Evolutionary conservation across 805 yeast genomes (phyloP), one percentile per base, ranked within the genome.

Genomic region (Candida bentonensis): DNA sequence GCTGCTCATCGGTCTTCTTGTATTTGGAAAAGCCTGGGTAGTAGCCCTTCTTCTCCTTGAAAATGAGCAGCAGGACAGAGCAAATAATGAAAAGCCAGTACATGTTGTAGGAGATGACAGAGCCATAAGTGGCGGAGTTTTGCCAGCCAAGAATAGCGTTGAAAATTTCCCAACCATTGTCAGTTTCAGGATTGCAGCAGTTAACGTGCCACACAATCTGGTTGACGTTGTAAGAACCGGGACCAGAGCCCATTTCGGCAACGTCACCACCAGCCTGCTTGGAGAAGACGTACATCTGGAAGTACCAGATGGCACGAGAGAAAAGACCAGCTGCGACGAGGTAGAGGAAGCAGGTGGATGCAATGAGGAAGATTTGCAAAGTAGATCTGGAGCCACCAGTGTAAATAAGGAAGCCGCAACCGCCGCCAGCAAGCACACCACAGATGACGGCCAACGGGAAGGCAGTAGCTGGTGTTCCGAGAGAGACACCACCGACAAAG

Each of bases 111-210:
- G 88, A 76, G 44, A 89, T 67, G 47, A 89, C 88, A 3, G 96
- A 85, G 46, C 96, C 95, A 60, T 84, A 74, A 52, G 95, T 86
- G 47, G 96, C 97, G 44, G 95, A 76, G 66, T 89, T 89, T 68
- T 87, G 95, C 98, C 98, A 89, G 50, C 97, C 98, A 51, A 89
- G 69, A 46, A 89, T 64, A 22, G 96, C 85, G 59, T 89, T 89
- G 73, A 89, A 89, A 49, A 89, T 79, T 74, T 87, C 95, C 97
- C 97, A 89, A 68, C 96, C 97, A 54, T 80, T 78, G 65, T 82
- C 89, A 47, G 72, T 69, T 63, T 82, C 88, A 40, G 96, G 96
- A 65, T 87, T 87, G 70, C 97, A 89, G 68, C 96, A 89, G 73
- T 89, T 87, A 49, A 89, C 94, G 67, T 89, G 98, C 88, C 95